A percentile compares a stretch with the other conserved stretches of the same genome.
phyloP scores from a whole-genome alignment of 768 basidiomycete genomes.

The Chalciporus piperatus region DNA sequence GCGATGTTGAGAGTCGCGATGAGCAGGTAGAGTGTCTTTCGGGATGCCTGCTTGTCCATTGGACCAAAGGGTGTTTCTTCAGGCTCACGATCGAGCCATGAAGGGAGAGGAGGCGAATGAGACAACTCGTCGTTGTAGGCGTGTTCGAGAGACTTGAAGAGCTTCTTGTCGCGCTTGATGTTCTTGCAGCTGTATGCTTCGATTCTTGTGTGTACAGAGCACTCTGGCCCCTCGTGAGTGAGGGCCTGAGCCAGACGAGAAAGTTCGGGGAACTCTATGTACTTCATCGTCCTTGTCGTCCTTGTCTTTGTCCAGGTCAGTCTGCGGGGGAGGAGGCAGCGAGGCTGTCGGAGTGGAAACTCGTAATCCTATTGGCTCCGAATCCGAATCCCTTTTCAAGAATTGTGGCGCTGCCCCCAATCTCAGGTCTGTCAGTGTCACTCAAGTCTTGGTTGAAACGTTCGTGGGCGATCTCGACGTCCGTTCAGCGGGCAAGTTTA shows the following conservation, averaged over 20 bases:
- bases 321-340: neutral
- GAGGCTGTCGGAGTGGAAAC: constrained; percentile 12
- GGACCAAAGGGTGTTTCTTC: constrained; percentile 89
- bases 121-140: constrained; percentile 77
- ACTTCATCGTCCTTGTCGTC: constrained; percentile 62
- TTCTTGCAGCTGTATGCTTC: constrained; percentile 99
- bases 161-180: constrained; percentile 93
- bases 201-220: constrained; percentile 86
- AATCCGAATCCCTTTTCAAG: constrained; percentile 11
- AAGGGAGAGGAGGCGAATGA: constrained; percentile 80
- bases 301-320: neutral
- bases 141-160: constrained; percentile 89
- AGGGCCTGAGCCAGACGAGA: constrained; percentile 75
- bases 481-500: neutral
- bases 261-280: constrained; percentile 80
- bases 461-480: neutral
- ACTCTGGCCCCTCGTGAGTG: constrained; percentile 83
- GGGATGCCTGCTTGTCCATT: constrained; percentile 76
- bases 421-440: neutral
- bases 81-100: constrained; percentile 68
- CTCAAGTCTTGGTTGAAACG: neutral
- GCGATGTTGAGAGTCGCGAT: constrained; percentile 97
- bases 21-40: constrained; percentile 94
- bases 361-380: constrained; percentile 11
- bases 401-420: constrained; percentile 14